phyloP scores from a whole-genome alignment of 2,329 filamentous ascomycete species.

The Trichoderma lentiforme region DNA sequence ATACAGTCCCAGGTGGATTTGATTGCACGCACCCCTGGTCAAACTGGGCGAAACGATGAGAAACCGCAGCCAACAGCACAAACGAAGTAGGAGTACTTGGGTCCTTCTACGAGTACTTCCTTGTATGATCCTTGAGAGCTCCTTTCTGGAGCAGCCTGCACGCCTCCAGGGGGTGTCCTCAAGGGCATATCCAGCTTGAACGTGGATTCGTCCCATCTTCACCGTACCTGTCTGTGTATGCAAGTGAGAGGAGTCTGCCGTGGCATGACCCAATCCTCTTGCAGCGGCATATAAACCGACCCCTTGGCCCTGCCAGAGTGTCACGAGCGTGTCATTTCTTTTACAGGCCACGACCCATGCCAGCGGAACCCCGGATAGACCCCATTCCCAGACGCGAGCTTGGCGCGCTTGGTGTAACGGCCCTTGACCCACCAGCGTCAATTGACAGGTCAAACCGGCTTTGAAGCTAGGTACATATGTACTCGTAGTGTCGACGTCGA shows the following conservation, averaged over 20 bases:
- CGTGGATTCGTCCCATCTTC: background rate
- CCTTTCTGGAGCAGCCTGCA: background rate
- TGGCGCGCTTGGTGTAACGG: slow-evolving; percentile 6
- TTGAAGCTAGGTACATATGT: background rate
- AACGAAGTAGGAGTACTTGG: background rate
- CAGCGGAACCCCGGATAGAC: slow-evolving; percentile 6
- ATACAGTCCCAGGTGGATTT: background rate
- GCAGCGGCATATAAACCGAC: background rate
- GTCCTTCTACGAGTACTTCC: background rate
- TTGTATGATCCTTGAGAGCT: background rate
- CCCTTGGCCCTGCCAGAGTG: background rate
- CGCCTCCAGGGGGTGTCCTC: background rate
- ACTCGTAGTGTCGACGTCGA: background rate
- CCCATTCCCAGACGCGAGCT: slow-evolving; percentile 3
- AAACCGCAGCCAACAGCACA: background rate
- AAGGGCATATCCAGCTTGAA: background rate
- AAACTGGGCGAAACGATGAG: background rate
- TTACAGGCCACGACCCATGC: background rate
- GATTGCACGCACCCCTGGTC: background rate
- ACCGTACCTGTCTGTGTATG: background rate
- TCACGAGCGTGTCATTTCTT: slow-evolving; percentile 14
- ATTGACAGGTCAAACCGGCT: slow-evolving; percentile 7
- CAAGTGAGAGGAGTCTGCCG: slow-evolving; percentile 8
- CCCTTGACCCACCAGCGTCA: background rate
- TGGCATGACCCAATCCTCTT: slow-evolving; percentile 1